Conservation (phyloP, 208 protist genomes). For the Porcisia deanei region DNA sequence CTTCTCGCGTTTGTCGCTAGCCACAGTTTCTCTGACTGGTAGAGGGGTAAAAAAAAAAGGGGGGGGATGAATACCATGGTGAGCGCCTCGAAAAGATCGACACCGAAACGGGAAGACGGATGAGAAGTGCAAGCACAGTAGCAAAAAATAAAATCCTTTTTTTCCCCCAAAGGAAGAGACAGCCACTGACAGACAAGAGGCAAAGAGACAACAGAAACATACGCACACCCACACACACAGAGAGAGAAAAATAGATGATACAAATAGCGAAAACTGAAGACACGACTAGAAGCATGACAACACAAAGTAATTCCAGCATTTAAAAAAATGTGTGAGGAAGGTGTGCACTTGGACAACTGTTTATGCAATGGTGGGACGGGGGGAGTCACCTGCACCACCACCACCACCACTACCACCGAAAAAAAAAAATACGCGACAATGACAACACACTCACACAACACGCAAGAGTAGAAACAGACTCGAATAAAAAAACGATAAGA, state of each 20-base stretch:
- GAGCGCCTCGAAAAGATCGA: too few species aligned
- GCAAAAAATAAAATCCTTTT: too few species aligned
- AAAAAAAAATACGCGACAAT: neutral
- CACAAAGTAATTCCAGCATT: neutral
- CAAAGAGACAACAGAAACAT: neutral
- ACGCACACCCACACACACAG: neutral
- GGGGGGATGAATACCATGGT: too few species aligned
- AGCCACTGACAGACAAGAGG: too few species aligned
- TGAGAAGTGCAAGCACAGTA: too few species aligned
- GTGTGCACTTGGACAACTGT: neutral
- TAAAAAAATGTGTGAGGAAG: constrained; percentile 1
- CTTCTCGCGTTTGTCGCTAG: too few species aligned
- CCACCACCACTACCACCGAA: neutral
- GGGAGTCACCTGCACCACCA: too few species aligned
- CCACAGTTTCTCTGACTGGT: too few species aligned
- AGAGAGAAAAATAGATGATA: neutral
- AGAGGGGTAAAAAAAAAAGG: too few species aligned
- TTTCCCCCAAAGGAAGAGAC: too few species aligned
- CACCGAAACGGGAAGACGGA: too few species aligned
- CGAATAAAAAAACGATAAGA: neutral
- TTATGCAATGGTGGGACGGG: too few species aligned
- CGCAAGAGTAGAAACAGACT: neutral
- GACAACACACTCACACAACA: neutral
- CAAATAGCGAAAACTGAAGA: neutral
- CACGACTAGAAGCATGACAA: neutral